Percentiles rank a stretch among this genome's conserved stretches.
Conservation (phyloP, 768 basidiomycete species). For the Agaricus blazei region DNA sequence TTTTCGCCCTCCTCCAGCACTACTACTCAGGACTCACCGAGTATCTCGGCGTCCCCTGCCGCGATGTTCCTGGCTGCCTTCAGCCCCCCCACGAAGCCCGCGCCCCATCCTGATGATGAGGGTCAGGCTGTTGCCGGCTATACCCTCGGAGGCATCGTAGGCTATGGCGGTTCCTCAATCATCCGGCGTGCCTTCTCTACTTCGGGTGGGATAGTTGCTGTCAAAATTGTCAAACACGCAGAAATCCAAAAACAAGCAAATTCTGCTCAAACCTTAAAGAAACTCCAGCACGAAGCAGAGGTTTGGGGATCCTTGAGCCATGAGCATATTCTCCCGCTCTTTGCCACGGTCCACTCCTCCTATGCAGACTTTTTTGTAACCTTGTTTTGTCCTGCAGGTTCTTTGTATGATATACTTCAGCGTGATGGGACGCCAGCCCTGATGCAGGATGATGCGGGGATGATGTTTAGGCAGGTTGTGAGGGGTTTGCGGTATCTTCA, state of each 20-base stretch:
- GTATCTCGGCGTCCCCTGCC: conserved; percentile 52
- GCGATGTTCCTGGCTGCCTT: conserved; percentile 72
- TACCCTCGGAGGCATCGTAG: conserved; percentile 70
- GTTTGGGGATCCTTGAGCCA: conserved; percentile 77
- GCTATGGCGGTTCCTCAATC: conserved; percentile 76
- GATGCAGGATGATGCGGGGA: conserved; percentile 73
- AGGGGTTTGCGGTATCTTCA: conserved; percentile 81
- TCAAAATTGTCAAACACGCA: conserved; percentile 73
- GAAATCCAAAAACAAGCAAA: conserved; percentile 50
- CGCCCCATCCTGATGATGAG: conserved; percentile 53
- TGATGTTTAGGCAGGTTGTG: conserved; percentile 85
- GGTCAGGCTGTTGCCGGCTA: conserved; percentile 69
- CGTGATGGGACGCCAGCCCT: conserved; percentile 64
- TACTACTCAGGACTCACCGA: conserved; percentile 29
- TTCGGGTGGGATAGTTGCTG: conserved; percentile 67
- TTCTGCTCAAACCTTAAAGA: conserved; percentile 42
- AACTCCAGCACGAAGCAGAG: conserved; percentile 63
- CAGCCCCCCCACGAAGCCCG: conserved; percentile 27
- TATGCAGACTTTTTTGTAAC: conserved; percentile 80
- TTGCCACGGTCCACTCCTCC: conserved; percentile 51
- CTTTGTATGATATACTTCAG: conserved; percentile 78
- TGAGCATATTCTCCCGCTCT: conserved; percentile 84
- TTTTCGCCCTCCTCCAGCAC: conserved; percentile 11
- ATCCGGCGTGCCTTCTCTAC: conserved; percentile 64
- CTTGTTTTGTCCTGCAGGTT: conserved; percentile 78